These are phyloP conservation scores for Candida ficus DNA, from an alignment of 805 yeast genomes.

Conservation along the genomic window DNA sequence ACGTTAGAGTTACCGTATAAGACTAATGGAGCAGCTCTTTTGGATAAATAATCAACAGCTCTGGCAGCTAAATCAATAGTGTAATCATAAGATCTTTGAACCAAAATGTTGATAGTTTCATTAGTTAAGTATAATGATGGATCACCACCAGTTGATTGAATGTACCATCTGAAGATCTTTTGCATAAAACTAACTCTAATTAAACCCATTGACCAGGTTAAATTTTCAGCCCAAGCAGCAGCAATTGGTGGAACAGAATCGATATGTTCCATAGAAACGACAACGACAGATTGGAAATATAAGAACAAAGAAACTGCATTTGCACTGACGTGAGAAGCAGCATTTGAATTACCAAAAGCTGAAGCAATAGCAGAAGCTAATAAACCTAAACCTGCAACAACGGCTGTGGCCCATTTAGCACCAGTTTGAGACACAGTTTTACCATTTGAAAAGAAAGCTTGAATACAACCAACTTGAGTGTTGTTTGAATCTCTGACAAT, in stretches of 20 bases:
- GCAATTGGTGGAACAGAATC: slow-evolving; percentile 92
- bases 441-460: slow-evolving; percentile 79
- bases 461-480: slow-evolving; percentile 80
- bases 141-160: slow-evolving; percentile 89
- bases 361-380: slow-evolving; percentile 84
- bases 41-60: slow-evolving; percentile 25
- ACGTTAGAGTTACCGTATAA: slow-evolving; percentile 51
- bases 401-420: slow-evolving; percentile 96
- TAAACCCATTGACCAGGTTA: slow-evolving; percentile 94
- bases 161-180: slow-evolving; percentile 84
- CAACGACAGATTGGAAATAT: slow-evolving; percentile 90
- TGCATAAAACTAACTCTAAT: slow-evolving; percentile 76
- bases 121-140: slow-evolving; percentile 66
- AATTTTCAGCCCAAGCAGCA: slow-evolving; percentile 96
- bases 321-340: slow-evolving; percentile 97
- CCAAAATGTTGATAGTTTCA: slow-evolving; percentile 60
- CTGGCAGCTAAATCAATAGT: slow-evolving; percentile 22
- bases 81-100: slow-evolving; percentile 55
- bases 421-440: slow-evolving; percentile 93
- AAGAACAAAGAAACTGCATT: slow-evolving; percentile 89
- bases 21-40: slow-evolving; percentile 32
- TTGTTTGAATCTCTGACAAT: slow-evolving; percentile 59
- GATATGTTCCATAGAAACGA: slow-evolving; percentile 94
- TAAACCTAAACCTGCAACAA: slow-evolving; percentile 82
- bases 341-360: slow-evolving; percentile 80